Percentiles rank a stretch among this genome's conserved stretches.
Conservation (phyloP, 306 rosid species). For the Castanospermum australe region DNA sequence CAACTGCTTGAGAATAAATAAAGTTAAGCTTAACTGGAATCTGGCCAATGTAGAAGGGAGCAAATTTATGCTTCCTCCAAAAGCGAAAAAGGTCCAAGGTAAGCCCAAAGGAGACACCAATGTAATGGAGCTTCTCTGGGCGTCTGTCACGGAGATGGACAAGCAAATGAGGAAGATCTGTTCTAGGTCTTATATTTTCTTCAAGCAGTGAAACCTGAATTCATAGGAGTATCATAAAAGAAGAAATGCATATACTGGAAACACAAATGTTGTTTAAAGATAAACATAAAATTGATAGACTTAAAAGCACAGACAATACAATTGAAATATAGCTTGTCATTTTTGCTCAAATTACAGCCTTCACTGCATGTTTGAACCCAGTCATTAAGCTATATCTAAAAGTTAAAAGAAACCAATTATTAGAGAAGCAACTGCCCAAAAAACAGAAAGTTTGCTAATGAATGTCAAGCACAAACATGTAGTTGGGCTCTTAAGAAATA, state of each 20-base stretch:
- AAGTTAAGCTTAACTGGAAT: conserved; percentile 81
- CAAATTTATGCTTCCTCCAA: conserved; percentile 92
- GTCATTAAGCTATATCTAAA: not conserved
- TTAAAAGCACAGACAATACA: conserved; percentile 11
- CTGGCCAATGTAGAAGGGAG: conserved; percentile 90
- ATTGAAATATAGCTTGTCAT: conserved; percentile 7
- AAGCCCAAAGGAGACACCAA: conserved; percentile 97
- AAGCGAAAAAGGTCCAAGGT: conserved; percentile 87
- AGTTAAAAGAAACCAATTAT: not conserved
- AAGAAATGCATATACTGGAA: not conserved
- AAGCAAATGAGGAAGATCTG: conserved; percentile 87
- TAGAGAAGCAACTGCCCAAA: not conserved
- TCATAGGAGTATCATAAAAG: conserved; percentile 30
- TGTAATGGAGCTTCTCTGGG: conserved; percentile 90
- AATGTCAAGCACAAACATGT: not conserved
- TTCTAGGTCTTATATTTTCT: conserved; percentile 80
- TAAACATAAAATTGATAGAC: not conserved
- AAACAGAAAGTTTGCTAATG: not conserved
- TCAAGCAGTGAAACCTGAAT: conserved; percentile 86
- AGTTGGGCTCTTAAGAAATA: not conserved
- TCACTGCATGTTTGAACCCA: not conserved
- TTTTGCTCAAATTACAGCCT: conserved; percentile 8
- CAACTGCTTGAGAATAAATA: conserved; percentile 11
- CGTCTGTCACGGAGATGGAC: conserved; percentile 82
- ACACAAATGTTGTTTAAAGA: not conserved